Evolutionary conservation across 148 eudicot species (phyloP), one percentile per base, ranked within the genome.

Genomic region (Cornus kousa): DNA sequence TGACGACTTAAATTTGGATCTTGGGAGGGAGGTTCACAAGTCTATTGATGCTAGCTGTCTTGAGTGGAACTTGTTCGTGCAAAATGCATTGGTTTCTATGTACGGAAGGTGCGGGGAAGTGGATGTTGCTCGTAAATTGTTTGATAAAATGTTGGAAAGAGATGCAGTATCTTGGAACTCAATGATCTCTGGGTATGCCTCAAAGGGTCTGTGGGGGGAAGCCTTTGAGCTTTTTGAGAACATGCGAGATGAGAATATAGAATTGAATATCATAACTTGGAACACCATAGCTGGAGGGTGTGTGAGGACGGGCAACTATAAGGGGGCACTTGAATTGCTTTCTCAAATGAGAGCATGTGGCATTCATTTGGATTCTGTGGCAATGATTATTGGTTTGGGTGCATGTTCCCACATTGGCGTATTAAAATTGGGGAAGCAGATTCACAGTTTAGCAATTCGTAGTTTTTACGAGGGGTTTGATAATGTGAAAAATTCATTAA

Each of bases 81-180:
- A 85, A 71, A 93, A 93, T 84, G 91, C 97, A 28, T 86, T 93
- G 78, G 82, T 93, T 50, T 87, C 93, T 39, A 90, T 93, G 97
- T 93, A 93, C 82, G 89, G 86, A 17, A 90, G 86, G 82, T 93
- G 95, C 84, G 95, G 97, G 72, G 94, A 90, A 78, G 84, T 91
- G 35, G 85, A 85, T 53, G 75, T 76, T 68, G 94, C 97, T 75
- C 91, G 90, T 37, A 66, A 80, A 17, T 14, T 93, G 72, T 93
- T 93, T 69, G 85, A 91, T 50, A 79, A 82, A 73, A 70, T 93
- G 91, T 81, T 73, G 6, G 72, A 68, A 9, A 91, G 78, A 80
- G 95, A 95, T 81, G 77, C 81, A 23, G 88, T 91, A 82, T 89
- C 98, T n/a, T 94, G 98, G 98, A 94, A 92, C 71, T 80, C 94